These are phyloP conservation scores for Gnomoniopsis sp. DNA, from an alignment of 2,329 filamentous ascomycete genomes.

Conservation along the genomic window DNA sequence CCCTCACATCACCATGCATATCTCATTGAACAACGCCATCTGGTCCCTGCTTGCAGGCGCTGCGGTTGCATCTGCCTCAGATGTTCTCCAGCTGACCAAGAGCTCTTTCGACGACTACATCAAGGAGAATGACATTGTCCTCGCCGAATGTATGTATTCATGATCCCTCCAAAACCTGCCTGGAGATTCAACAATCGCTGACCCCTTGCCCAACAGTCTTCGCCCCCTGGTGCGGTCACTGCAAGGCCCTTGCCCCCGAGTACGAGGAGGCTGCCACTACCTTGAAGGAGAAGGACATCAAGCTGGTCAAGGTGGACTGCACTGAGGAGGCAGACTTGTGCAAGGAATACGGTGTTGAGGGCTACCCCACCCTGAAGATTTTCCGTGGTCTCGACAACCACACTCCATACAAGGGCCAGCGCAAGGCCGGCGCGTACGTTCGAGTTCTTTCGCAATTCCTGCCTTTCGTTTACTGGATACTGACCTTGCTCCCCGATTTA, in stretches of 20 bases:
- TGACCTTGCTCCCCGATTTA: slow-evolving; percentile 24
- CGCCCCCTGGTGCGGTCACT: slow-evolving; percentile 96
- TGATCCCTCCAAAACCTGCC: background rate
- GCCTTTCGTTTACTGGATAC: background rate
- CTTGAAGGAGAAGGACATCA: slow-evolving; percentile 85
- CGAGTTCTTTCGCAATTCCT: background rate
- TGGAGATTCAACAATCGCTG: background rate
- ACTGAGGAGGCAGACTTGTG: slow-evolving; percentile 92
- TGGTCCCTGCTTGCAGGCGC: slow-evolving; percentile 54
- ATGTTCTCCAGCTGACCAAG: slow-evolving; percentile 80
- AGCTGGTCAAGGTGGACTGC: slow-evolving; percentile 87
- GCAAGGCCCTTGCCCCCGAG: slow-evolving; percentile 94
- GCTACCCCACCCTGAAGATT: slow-evolving; percentile 98
- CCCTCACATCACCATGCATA: slow-evolving; percentile 38
- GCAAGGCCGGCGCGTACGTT: slow-evolving; percentile 75
- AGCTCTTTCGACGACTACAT: slow-evolving; percentile 87
- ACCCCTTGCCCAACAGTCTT: slow-evolving; percentile 58
- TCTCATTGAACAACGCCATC: slow-evolving; percentile 43
- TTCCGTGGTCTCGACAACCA: slow-evolving; percentile 87
- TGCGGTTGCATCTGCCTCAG: slow-evolving; percentile 64
- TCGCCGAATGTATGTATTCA: slow-evolving; percentile 78
- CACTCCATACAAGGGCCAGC: slow-evolving; percentile 79
- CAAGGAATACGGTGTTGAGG: slow-evolving; percentile 85
- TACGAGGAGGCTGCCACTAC: slow-evolving; percentile 83
- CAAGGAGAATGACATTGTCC: slow-evolving; percentile 79